phyloP scores from a whole-genome alignment of 805 yeast species.

The Candida sithepensis region DNA sequence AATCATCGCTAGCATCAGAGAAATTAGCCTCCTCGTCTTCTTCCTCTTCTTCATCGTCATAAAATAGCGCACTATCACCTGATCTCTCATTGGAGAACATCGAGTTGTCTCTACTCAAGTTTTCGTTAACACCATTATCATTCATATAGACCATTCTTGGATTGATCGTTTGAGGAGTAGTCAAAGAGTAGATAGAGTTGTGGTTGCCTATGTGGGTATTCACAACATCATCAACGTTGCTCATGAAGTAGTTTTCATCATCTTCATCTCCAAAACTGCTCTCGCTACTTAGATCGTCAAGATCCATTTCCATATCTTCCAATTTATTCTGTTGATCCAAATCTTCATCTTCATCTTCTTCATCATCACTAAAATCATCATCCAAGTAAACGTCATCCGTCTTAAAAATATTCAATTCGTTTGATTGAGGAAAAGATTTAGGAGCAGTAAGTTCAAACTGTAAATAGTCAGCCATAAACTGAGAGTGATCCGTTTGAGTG shows the following conservation, averaged over 20 bases:
- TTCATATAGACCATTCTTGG: slow-evolving; percentile 20
- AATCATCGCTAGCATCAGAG: slow-evolving; percentile 25
- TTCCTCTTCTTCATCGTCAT: slow-evolving; percentile 18
- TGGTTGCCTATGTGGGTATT: slow-evolving; percentile 4
- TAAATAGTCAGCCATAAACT: slow-evolving; percentile 24
- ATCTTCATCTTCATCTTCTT: slow-evolving; percentile 31
- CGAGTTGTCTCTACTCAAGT: slow-evolving; percentile 1
- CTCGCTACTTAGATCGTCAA: slow-evolving; percentile 27
- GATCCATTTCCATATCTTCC: slow-evolving; percentile 31
- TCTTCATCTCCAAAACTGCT: slow-evolving; percentile 23
- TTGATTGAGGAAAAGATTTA: slow-evolving; percentile 29
- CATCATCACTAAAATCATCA: slow-evolving; percentile 31
- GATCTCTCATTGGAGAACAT: slow-evolving; percentile 6
- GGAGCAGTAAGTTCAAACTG: slow-evolving; percentile 24
- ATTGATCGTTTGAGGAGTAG: slow-evolving; percentile 26
- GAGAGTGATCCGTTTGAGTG: slow-evolving; percentile 20
- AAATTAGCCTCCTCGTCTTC: slow-evolving; percentile 18
- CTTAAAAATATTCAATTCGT: slow-evolving; percentile 31
- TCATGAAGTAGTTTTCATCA: slow-evolving; percentile 19
- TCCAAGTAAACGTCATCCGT: slow-evolving; percentile 27
- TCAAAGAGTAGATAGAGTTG: slow-evolving; percentile 26
- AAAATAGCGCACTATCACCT: slow-evolving; percentile 10
- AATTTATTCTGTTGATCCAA: slow-evolving; percentile 22
- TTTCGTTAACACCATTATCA: background rate
- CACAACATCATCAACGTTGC: slow-evolving; percentile 5